These are phyloP conservation scores for Fusarium ambrosium DNA, from an alignment of 2,329 filamentous ascomycete genomes.

Conservation along the genomic window DNA sequence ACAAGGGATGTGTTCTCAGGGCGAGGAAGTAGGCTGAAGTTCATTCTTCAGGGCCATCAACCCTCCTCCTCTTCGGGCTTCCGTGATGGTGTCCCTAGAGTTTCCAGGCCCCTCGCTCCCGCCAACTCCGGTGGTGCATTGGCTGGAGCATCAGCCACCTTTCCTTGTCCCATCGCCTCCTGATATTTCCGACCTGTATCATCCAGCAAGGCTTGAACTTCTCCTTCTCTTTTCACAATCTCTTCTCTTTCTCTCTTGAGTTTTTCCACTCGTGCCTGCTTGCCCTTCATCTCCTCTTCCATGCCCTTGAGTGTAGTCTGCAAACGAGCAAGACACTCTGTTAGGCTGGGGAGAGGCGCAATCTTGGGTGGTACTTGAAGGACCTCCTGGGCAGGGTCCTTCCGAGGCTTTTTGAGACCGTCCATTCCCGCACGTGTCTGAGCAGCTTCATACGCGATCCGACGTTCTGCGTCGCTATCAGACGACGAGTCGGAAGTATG, in stretches of 20 bases:
- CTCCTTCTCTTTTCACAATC: slow-evolving; percentile 77
- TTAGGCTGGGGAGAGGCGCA: slow-evolving; percentile 81
- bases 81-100: slow-evolving; percentile 49
- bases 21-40: background rate
- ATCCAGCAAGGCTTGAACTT: slow-evolving; percentile 85
- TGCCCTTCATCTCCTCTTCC: slow-evolving; percentile 72
- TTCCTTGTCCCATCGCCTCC: slow-evolving; percentile 55
- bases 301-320: slow-evolving; percentile 72
- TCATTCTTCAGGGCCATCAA: background rate
- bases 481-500: slow-evolving; percentile 72
- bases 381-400: slow-evolving; percentile 53
- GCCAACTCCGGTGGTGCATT: slow-evolving; percentile 41
- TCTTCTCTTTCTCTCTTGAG: slow-evolving; percentile 77
- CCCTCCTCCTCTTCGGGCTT: slow-evolving; percentile 41
- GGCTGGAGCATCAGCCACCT: slow-evolving; percentile 30
- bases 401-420: slow-evolving; percentile 66
- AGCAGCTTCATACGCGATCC: slow-evolving; percentile 86
- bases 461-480: slow-evolving; percentile 79
- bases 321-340: slow-evolving; percentile 74
- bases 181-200: slow-evolving; percentile 79
- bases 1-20: background rate
- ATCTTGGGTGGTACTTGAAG: slow-evolving; percentile 78
- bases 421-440: slow-evolving; percentile 92
- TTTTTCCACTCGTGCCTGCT: slow-evolving; percentile 74
- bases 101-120: slow-evolving; percentile 54